Conservation (phyloP, 2,329 filamentous ascomycete genomes). For the Cladosporium sp. region DNA sequence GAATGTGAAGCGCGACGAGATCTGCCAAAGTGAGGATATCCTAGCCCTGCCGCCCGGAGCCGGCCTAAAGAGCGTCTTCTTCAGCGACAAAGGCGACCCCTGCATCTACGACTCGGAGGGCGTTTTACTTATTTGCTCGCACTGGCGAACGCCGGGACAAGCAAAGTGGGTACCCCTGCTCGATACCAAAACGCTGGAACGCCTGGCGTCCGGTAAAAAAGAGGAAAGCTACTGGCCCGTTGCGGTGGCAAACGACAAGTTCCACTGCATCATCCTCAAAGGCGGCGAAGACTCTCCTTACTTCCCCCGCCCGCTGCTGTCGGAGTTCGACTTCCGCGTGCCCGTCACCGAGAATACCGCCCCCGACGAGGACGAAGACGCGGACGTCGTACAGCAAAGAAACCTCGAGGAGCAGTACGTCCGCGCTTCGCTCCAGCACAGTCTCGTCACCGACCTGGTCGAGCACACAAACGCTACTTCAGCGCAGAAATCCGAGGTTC, state of each 20-base stretch:
- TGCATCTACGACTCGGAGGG: slow-evolving; percentile 95
- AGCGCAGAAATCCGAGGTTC: slow-evolving; percentile 62
- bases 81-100: slow-evolving; percentile 88
- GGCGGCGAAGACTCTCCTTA: slow-evolving; percentile 89
- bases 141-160: slow-evolving; percentile 82
- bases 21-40: slow-evolving; percentile 90
- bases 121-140: slow-evolving; percentile 77
- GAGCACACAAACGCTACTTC: slow-evolving; percentile 61
- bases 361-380: slow-evolving; percentile 39
- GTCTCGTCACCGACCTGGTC: slow-evolving; percentile 71
- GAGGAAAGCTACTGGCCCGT: slow-evolving; percentile 92
- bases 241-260: slow-evolving; percentile 82
- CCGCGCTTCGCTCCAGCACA: slow-evolving; percentile 64
- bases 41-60: slow-evolving; percentile 74
- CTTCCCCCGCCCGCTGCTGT: slow-evolving; percentile 82
- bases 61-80: slow-evolving; percentile 78
- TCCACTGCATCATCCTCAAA: slow-evolving; percentile 99
- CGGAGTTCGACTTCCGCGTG: slow-evolving; percentile 87
- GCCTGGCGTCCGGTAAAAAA: slow-evolving; percentile 78
- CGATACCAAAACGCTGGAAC: slow-evolving; percentile 78
- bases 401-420: slow-evolving; percentile 78
- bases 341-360: slow-evolving; percentile 59
- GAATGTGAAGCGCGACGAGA: slow-evolving; percentile 87
- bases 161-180: slow-evolving; percentile 89
- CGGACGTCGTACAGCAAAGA: slow-evolving; percentile 40